A percentile compares a stretch with the other conserved stretches of the same genome.
These are phyloP conservation scores for Plasmodium relictum DNA, from an alignment of 169 alveolate species.

Conservation along the genomic window DNA sequence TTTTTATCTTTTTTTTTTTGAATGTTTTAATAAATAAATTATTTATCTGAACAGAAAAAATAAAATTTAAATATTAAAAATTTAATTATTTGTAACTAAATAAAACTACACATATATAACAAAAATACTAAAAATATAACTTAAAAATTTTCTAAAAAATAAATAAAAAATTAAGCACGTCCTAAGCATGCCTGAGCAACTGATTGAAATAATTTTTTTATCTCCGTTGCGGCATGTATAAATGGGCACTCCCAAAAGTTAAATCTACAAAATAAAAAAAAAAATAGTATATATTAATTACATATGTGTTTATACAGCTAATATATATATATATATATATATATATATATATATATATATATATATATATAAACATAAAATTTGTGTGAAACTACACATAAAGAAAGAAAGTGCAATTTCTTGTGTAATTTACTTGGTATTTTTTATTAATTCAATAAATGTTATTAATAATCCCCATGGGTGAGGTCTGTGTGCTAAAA, in stretches of 20 bases:
- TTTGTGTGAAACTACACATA: not conserved
- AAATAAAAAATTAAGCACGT: constrained; percentile 23
- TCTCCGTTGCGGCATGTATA: constrained; percentile 81
- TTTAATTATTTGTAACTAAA: not conserved
- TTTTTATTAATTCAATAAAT: constrained; percentile 89
- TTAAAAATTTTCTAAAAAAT: constrained; percentile 42
- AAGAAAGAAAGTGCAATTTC: not conserved
- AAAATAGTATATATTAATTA: not conserved
- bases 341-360: not conserved
- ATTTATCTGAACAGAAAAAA: constrained; percentile 14
- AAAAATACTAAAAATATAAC: constrained; percentile 49
- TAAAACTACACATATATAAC: constrained; percentile 5
- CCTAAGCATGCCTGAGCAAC: constrained; percentile 84
- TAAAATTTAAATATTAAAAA: constrained; percentile 1
- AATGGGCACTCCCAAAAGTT: constrained; percentile 86
- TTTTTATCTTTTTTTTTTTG: not conserved
- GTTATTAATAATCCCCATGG: constrained; percentile 97
- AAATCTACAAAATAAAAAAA: constrained; percentile 26
- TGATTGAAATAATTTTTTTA: constrained; percentile 84
- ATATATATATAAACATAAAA: not conserved
- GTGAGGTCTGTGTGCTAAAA: constrained; percentile 93
- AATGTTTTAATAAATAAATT: not conserved
- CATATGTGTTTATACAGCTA: not conserved
- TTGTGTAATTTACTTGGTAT: constrained; percentile 83
- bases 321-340: not conserved